These are phyloP conservation scores for Penicillium verhagenii DNA, from an alignment of 495 filamentous ascomycete species.

Conservation along the genomic window DNA sequence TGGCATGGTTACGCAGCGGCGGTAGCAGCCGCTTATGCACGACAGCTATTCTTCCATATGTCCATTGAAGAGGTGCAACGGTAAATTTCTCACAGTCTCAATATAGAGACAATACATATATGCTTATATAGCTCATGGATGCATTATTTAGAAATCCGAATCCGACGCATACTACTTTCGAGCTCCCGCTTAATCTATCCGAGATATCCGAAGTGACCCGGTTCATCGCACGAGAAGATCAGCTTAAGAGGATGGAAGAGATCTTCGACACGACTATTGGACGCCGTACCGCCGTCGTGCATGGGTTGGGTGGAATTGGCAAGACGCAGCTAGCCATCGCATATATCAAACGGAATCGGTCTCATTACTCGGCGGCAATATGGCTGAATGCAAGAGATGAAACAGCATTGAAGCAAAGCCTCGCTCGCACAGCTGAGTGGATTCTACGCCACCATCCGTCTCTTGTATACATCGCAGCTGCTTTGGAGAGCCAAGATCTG, in stretches of 20 bases:
- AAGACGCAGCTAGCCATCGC: constrained; percentile 6
- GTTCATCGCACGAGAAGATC: neutral
- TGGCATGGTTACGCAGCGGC: constrained; percentile 1
- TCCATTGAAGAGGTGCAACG: neutral
- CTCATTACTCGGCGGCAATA: neutral
- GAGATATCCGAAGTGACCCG: neutral
- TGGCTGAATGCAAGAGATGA: constrained; percentile 1
- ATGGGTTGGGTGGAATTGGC: constrained; percentile 9
- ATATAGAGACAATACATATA: neutral
- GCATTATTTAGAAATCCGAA: neutral
- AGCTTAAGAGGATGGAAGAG: neutral
- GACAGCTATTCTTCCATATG: neutral
- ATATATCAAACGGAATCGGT: neutral
- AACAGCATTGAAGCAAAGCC: constrained; percentile 1
- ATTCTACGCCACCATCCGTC: constrained; percentile 2
- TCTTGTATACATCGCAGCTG: neutral
- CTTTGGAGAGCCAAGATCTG: neutral
- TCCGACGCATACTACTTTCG: neutral
- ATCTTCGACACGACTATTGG: neutral
- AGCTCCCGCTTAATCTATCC: neutral
- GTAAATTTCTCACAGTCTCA: neutral
- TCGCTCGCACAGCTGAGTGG: neutral
- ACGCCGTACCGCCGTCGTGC: neutral
- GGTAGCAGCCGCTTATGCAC: neutral
- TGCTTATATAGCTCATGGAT: neutral